Base-by-base conservation (phyloP, 192 early-diverging fungal genomes). In the Backusella psychrophila region DNA sequence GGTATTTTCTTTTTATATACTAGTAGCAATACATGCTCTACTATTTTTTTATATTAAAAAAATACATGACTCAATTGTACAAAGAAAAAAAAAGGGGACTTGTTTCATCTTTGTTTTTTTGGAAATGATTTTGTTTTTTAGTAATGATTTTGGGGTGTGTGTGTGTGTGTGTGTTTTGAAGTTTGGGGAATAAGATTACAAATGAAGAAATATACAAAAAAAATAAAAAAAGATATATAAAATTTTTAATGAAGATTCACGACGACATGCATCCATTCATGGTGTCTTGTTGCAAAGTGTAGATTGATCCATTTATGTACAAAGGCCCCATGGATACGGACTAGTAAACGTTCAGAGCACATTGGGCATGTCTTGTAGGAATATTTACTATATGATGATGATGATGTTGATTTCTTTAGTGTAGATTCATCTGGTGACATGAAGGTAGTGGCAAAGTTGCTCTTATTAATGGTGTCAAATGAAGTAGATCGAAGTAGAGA, bases 221-320 rank as follows among this genome's bases (percentile, higher is more conserved):
- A n/a, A 49, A 49, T n/a, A 49, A 21, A 21, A n/a, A 49, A 23
- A 56, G 8, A 56, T 56, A 56, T 21, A 56, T 21, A 23, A 8
- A 21, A 56, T 56, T 6, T 56, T 63, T 71, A 73, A 49, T 81
- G 75, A 67, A 81, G 63, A 70, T 81, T 81, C 41, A 81, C 80
- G 33, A 81, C 80, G 21, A 77, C 72, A 59, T 81, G 80, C 52
- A 77, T 68, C 63, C 70, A 81, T 41, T 81, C 80, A 66, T 81
- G 80, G 15, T 81, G 80, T 38, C 72, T 72, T 42, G 67, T 59
- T 17, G 76, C 63, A 75, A 77, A 81, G 70, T 81, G 80, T n/a
- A 68, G 72, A 63, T 77, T 81, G 38, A 81, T 77, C 80, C 80
- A 81, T 74, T 81, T 81, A 73, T 81, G 76, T 46, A 81, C 80